Percentiles rank a stretch among this genome's conserved stretches.
These are phyloP conservation scores for Straminergon stramineum DNA, from an alignment of 225 moss, liverwort and hornwort species.

Conservation along the genomic window DNA sequence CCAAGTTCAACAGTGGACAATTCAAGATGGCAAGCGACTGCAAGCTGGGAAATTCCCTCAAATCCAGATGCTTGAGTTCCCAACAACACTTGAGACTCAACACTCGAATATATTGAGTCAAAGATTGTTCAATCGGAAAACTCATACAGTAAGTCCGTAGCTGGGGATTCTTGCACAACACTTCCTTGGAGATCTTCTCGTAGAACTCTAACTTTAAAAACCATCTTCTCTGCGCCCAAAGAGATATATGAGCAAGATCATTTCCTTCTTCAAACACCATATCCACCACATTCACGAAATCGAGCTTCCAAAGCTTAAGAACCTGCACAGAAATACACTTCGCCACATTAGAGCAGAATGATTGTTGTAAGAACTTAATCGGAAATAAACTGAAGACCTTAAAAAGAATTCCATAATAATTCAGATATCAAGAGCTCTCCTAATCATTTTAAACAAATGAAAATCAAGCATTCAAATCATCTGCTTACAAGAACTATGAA, in stretches of 20 bases:
- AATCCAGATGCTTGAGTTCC: too few species aligned
- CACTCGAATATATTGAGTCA: too few species aligned
- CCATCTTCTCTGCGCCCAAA: not conserved
- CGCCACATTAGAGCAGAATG: not conserved
- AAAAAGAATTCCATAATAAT: not conserved
- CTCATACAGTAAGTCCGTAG: accelerated
- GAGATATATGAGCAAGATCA: not conserved
- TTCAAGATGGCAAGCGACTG: too few species aligned
- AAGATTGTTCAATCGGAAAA: not conserved
- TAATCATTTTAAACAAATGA: not conserved
- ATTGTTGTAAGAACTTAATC: not conserved
- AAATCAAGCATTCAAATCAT: not conserved
- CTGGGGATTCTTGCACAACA: not conserved
- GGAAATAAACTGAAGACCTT: too few species aligned
- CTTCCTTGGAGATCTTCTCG: not conserved
- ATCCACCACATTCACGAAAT: not conserved
- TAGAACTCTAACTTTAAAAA: accelerated
- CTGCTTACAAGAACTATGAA: not conserved
- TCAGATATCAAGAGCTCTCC: not conserved
- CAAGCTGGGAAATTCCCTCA: too few species aligned
- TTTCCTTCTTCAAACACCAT: not conserved
- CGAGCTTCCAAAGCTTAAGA: not conserved
- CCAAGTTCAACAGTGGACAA: too few species aligned
- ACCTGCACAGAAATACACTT: not conserved
- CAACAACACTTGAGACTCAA: too few species aligned